phyloP scores from a whole-genome alignment of 2,329 filamentous ascomycete genomes.

The Arthrobotrys conoides region DNA sequence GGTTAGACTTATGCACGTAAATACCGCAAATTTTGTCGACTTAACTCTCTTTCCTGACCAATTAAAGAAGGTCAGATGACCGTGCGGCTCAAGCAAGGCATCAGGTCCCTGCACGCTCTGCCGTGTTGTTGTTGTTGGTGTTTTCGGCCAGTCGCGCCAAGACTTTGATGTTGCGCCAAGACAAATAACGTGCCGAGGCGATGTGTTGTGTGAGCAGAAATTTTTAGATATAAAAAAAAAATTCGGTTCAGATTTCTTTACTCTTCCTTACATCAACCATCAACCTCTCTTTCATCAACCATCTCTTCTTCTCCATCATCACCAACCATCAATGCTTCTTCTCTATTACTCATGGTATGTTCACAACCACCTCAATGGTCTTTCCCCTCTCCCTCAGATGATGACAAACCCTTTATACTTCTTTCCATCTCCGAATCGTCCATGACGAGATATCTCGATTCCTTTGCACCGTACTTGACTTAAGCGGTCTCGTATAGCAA shows the following conservation, averaged over 20 bases:
- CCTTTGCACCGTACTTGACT: constrained; percentile 28
- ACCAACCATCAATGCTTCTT: constrained; percentile 31
- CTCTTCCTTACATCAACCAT: constrained; percentile 1
- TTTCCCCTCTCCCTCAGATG: constrained; percentile 28
- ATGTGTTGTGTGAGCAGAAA: constrained; percentile 10
- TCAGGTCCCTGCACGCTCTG: constrained; percentile 28
- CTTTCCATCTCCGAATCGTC: constrained; percentile 65
- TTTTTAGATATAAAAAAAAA: constrained; percentile 19
- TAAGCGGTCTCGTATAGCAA: constrained; percentile 32
- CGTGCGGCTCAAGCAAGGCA: constrained; percentile 55
- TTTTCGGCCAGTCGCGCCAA: constrained; percentile 8
- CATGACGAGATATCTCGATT: constrained; percentile 63
- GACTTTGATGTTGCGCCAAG: constrained; percentile 6
- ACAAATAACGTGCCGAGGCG: background rate
- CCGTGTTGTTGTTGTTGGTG: constrained; percentile 27
- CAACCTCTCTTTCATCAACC: background rate
- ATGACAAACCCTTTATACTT: constrained; percentile 61
- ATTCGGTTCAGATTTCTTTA: background rate
- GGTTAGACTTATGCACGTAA: constrained; percentile 39
- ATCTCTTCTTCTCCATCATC: background rate
- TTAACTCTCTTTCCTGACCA: constrained; percentile 47
- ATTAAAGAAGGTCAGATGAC: constrained; percentile 57
- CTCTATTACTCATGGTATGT: constrained; percentile 27
- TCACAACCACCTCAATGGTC: background rate
- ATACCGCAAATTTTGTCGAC: constrained; percentile 56